Evolutionary conservation across 805 yeast genomes (phyloP).

Genomic region (Naumovozyma baii): DNA sequence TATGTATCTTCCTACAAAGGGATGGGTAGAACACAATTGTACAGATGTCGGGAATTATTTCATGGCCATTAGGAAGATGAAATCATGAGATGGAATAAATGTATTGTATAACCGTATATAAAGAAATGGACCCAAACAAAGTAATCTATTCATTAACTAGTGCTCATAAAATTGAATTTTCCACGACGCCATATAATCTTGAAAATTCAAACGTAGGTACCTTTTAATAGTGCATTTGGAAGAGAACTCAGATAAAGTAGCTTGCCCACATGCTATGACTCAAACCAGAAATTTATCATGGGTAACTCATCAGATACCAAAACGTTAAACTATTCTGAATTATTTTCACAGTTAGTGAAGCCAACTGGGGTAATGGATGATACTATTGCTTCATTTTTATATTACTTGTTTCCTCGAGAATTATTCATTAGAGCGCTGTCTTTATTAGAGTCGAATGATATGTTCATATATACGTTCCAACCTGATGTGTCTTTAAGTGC

Average conservation of each 20-base stretch:
- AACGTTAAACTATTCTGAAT: conserved; percentile 4
- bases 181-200: no score
- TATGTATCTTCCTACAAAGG: conserved; percentile 68
- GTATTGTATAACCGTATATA: neutral
- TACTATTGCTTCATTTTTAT: conserved; percentile 23
- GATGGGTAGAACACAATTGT: conserved; percentile 66
- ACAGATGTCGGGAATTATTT: conserved; percentile 74
- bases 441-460: conserved; percentile 25
- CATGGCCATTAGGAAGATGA: conserved; percentile 62
- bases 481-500: neutral
- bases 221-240: no score
- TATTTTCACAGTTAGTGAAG: conserved; percentile 4
- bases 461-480: conserved; percentile 26
- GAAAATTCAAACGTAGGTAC: no score
- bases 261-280: no score
- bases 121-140: no score
- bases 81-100: neutral
- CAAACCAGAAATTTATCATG: neutral
- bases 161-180: no score
- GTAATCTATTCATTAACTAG: no score
- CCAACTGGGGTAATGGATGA: conserved; percentile 18
- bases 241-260: no score
- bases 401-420: conserved; percentile 27
- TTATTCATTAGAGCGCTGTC: conserved; percentile 28
- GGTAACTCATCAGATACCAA: neutral